Evolutionary conservation across 805 yeast genomes (phyloP).

Genomic region (Starmerella apis): DNA sequence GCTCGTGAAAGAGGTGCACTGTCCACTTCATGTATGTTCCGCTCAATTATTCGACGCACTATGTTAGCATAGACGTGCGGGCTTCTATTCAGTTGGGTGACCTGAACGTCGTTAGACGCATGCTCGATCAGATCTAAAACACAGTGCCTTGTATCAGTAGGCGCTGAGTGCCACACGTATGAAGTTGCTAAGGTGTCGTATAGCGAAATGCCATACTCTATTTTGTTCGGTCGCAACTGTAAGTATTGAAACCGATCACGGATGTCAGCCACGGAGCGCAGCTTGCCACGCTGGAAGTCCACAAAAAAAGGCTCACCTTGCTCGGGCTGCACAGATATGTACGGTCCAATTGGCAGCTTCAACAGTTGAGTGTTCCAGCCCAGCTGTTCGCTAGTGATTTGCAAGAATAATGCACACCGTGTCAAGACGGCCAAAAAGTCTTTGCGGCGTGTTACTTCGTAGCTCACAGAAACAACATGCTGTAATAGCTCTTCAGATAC

Average conservation of each 20-base stretch:
- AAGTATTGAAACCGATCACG: slow-evolving; percentile 17
- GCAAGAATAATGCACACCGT: slow-evolving; percentile 18
- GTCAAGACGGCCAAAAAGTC: slow-evolving; percentile 20
- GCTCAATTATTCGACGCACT: slow-evolving; percentile 19
- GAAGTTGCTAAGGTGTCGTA: slow-evolving; percentile 20
- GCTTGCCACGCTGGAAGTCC: slow-evolving; percentile 20
- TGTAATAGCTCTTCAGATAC: slow-evolving; percentile 5
- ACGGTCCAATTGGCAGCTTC: slow-evolving; percentile 18
- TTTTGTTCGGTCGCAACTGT: slow-evolving; percentile 4
- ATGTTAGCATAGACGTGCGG: slow-evolving; percentile 18
- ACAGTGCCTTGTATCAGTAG: slow-evolving; percentile 19
- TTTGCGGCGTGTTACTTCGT: slow-evolving; percentile 7
- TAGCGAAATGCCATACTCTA: slow-evolving; percentile 22
- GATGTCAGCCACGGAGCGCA: slow-evolving; percentile 23
- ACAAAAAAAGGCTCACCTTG: slow-evolving; percentile 19
- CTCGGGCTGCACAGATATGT: slow-evolving; percentile 16
- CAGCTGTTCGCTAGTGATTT: slow-evolving; percentile 11
- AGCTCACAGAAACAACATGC: slow-evolving; percentile 9
- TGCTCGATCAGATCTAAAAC: slow-evolving; percentile 23
- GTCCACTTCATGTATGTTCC: slow-evolving; percentile 19
- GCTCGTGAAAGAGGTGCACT: slow-evolving; percentile 19
- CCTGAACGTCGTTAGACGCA: slow-evolving; percentile 19
- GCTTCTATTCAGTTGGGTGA: slow-evolving; percentile 9
- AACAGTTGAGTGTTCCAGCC: slow-evolving; percentile 18
- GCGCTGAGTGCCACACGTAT: slow-evolving; percentile 23